Base-by-base conservation (phyloP, 768 basidiomycete genomes). In the Boletus tylopilopsis region DNA sequence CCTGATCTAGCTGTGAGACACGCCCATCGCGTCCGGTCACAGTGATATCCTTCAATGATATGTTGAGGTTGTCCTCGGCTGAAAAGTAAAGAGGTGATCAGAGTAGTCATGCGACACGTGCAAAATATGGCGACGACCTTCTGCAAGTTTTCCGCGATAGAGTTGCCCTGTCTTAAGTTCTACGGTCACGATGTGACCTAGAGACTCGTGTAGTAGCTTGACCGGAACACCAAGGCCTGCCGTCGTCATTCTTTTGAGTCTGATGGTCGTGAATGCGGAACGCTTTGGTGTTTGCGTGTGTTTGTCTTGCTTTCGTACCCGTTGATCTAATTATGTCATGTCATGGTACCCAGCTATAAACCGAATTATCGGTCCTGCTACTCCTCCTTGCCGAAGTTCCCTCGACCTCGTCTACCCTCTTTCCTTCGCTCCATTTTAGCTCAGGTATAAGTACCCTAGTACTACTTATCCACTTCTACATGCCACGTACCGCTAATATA, bases 41-140 rank as follows among this genome's bases (percentile, higher is more conserved):
- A 25, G 96, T 98, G 63, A 97, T 96, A 56, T 98, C 93, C 68
- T 82, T 91, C 55, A 98, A 67, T 5, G 94, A 94, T 64, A 99
- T 94, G 72, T 98, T 98, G 37, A 98, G 77, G 60, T 96, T 96
- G 66, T 99, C 96, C 70, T 99, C 96, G 57, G 96, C 96, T 99
- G 69, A 49, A 49, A n/a, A 34, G 51, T 21, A 44, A 42, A 47
- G 21, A 42, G 55, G 45, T 23, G 49, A 58, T 54, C 60, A 67
- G 58, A 34, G 23, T 48, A 57, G 43, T 47, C 50, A 25, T 23
- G 39, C 46, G 46, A 50, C 36, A 49, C 4, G 15, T 51, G 39
- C 41, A 22, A 50, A 23, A 35, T 35, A 78, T 10, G n/a, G n/a
- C n/a, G n/a, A 38, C 39, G 6, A 62, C 96, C 96, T 77, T 99